Evolutionary conservation across 495 filamentous ascomycete genomes (phyloP), one percentile per base, ranked within the genome.

Genomic region (Astrothelium macrocarpum): DNA sequence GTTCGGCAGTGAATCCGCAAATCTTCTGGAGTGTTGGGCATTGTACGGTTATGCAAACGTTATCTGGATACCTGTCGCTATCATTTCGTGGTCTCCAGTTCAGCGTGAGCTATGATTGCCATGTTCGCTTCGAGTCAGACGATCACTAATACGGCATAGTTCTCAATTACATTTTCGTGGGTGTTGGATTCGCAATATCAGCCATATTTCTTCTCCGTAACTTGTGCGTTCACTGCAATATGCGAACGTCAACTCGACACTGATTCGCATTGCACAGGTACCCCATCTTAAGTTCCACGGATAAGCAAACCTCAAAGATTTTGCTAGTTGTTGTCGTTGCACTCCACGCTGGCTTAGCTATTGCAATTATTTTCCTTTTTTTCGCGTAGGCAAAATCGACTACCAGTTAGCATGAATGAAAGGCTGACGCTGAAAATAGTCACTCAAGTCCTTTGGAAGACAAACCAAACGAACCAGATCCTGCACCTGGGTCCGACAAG

Each of bases 311-410:
- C 18, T 93, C 90, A 73, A 94, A 92, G 78, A 81, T 91, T 62
- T 76, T 98, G 62, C 79, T 98, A 65, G 80, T 96, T 45, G 77
- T 91, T 59, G 91, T 97, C 58, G 82, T 97, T 42, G 80, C 80
- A 26, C 78, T 97, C 66, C 94, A 98, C 78, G 87, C 90, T 23
- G 95, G 86, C 16, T 77, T 98, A 68, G 85, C 93, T 7, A 81
- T 97, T 70, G 87, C 93, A 2, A 97, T 98, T 75, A 97, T 96
- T 80, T 83, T 96, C 64, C 77, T 96, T 16, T 97, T 97, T 82
- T 98, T 98, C 78, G 92, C 92, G 75, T 87, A 73, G 75, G 79
- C 9, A 10, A 7, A 5, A n/a, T 9, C 26, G 49, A 5, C 12
- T 56, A 2, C 20, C 7, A 20, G 10, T n/a, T 12, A 20, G 26